Evolutionary conservation across 2,329 filamentous ascomycete genomes (phyloP).

Genomic region (Aciculosporium take): DNA sequence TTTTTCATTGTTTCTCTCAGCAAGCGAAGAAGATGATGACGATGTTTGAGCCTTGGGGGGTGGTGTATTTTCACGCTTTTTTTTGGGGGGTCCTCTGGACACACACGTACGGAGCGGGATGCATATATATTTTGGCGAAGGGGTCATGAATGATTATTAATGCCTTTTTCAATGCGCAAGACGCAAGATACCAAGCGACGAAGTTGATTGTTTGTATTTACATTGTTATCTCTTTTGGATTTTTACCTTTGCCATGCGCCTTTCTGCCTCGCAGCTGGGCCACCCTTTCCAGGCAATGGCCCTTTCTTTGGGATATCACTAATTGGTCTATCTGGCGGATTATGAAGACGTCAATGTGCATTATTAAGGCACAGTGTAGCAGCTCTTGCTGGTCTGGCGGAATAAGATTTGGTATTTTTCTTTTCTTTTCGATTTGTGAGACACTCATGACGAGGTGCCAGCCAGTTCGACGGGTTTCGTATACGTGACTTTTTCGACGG

Average conservation of each 20-base stretch:
- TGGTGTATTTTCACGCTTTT: not conserved
- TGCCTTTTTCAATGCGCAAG: slow-evolving; percentile 14
- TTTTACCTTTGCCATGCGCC: slow-evolving; percentile 6
- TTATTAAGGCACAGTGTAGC: slow-evolving; percentile 7
- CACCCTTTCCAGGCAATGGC: slow-evolving; percentile 4
- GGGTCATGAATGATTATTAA: slow-evolving; percentile 13
- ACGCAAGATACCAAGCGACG: slow-evolving; percentile 24
- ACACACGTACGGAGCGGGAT: slow-evolving; percentile 6
- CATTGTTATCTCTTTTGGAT: slow-evolving; percentile 10
- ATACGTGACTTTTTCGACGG: slow-evolving; percentile 76
- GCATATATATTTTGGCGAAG: slow-evolving; percentile 13
- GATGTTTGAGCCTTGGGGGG: slow-evolving; percentile 3
- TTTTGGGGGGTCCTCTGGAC: not conserved
- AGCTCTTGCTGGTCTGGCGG: not conserved
- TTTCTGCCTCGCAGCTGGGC: slow-evolving; percentile 8
- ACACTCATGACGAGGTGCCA: slow-evolving; percentile 31
- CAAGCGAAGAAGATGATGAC: slow-evolving; percentile 2
- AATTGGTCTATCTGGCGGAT: slow-evolving; percentile 2
- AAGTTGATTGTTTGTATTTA: slow-evolving; percentile 18
- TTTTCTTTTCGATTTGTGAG: not conserved
- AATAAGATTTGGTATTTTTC: not conserved
- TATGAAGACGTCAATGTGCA: slow-evolving; percentile 7
- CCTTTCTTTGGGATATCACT: slow-evolving; percentile 10
- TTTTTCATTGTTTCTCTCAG: not conserved
- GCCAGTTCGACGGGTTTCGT: slow-evolving; percentile 57